Percentiles rank a stretch among this genome's conserved stretches.
Conservation (phyloP, 139 green algal genomes). For the Picochlorum sp. region DNA sequence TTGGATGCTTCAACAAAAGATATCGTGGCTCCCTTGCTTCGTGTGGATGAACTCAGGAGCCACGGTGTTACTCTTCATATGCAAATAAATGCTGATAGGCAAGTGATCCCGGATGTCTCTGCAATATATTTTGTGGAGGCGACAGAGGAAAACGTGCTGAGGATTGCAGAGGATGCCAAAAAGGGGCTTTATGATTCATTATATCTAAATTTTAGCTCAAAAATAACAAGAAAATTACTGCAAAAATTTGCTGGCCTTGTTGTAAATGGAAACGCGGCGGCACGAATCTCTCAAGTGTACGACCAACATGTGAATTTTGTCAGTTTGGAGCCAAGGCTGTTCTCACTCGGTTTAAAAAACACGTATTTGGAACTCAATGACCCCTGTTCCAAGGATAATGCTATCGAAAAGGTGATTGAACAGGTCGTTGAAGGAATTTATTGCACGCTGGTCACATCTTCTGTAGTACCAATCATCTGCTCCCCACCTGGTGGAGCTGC, state of each 20-base stretch:
- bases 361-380: constrained; percentile 88
- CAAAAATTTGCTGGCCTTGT: constrained; percentile 60
- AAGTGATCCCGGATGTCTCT: constrained; percentile 92
- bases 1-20: constrained; percentile 81
- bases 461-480: constrained; percentile 87
- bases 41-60: constrained; percentile 77
- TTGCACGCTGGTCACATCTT: constrained; percentile 74
- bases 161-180: constrained; percentile 60
- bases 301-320: constrained; percentile 91
- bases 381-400: constrained; percentile 63
- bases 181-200: constrained; percentile 78
- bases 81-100: constrained; percentile 68
- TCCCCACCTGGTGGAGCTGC: constrained; percentile 77
- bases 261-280: constrained; percentile 7
- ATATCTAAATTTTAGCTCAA: constrained; percentile 86
- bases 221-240: constrained; percentile 56
- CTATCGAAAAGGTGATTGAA: constrained; percentile 72
- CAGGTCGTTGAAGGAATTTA: constrained; percentile 88
- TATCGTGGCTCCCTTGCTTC: constrained; percentile 86
- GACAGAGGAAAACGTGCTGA: constrained; percentile 48
- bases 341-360: constrained; percentile 73
- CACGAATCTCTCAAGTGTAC: constrained; percentile 58
- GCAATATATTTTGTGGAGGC: constrained; percentile 91
- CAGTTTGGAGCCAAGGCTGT: constrained; percentile 74
- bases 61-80: constrained; percentile 95